Evolutionary conservation across 2,329 filamentous ascomycete species (phyloP), one percentile per base, ranked within the genome.

Genomic region (Lanzia echinophila): DNA sequence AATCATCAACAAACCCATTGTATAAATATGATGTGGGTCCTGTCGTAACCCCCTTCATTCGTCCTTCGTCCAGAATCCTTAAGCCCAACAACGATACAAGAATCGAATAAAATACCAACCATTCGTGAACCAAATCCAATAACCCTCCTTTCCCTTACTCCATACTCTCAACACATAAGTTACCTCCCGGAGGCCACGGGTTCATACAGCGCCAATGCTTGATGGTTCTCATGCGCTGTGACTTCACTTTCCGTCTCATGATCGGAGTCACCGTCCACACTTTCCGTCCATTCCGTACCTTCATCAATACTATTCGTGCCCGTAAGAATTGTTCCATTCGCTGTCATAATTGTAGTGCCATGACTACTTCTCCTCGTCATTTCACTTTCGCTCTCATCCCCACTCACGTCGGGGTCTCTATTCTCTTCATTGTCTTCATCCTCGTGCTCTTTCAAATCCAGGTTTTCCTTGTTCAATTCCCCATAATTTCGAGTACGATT

Each of bases 401-500:
- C 11, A 10, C n/a, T n/a, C n/a, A n/a, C n/a, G n/a, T n/a, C n/a
- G n/a, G n/a, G n/a, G 39, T 7, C 11, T 36, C 39, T n/a, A 33
- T 46, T 43, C 24, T 62, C 57, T 20, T 60, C 60, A 12, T 65
- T 60, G 33, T 68, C 63, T 28, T 87, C 84, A 13, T 53, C 33
- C 41, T 83, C 78, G 46, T 77, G 79, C 65, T 87, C 84, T n/a
- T 76, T 75, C 38, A 86, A 72, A 5, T 72, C 71, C 36, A 84
- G 72, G 59, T 87, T 86, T 65, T 86, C 84, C 68, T 86, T 85
- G 55, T 80, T 75, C 17, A 81, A 69, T 22, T 78, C 76, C 3
- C 75, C 79, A 49, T 78, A 77, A 33, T 47, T 47, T 45, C 43
- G 36, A 1, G 33, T n/a, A n/a, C n/a, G n/a, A n/a, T n/a, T 53